phyloP scores from a whole-genome alignment of 371 early-diverging fungal genomes.

The Smittium culicis region DNA sequence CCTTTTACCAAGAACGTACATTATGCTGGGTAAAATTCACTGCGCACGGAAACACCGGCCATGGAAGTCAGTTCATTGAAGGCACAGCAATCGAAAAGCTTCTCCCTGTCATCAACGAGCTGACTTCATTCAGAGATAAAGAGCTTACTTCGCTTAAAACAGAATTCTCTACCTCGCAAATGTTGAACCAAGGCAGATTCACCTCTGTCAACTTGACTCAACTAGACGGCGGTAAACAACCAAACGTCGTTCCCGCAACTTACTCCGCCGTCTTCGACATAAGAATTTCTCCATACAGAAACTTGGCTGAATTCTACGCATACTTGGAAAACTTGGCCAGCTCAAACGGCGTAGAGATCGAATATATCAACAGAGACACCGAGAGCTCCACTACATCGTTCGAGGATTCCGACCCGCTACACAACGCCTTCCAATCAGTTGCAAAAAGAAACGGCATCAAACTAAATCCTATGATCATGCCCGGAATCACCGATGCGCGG shows the following conservation, averaged over 20 bases:
- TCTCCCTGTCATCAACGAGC: slow-evolving; percentile 37
- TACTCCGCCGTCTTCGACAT: slow-evolving; percentile 50
- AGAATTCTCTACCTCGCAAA: slow-evolving; percentile 7
- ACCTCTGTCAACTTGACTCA: slow-evolving; percentile 60
- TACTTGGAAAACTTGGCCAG: slow-evolving; percentile 39
- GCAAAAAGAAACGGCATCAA: neutral
- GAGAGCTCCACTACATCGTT: slow-evolving; percentile 36
- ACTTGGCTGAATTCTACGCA: slow-evolving; percentile 38
- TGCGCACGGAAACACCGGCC: slow-evolving; percentile 48
- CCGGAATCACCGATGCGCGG: slow-evolving; percentile 60
- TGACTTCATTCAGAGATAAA: slow-evolving; percentile 44
- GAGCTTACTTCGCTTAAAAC: slow-evolving; percentile 17
- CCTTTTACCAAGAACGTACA: slow-evolving; percentile 63
- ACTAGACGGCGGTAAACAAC: slow-evolving; percentile 40
- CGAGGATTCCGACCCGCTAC: slow-evolving; percentile 40
- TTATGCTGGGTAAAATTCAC: slow-evolving; percentile 43
- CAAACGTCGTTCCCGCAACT: slow-evolving; percentile 51
- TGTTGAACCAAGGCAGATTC: slow-evolving; percentile 48
- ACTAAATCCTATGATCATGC: slow-evolving; percentile 51
- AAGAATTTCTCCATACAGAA: slow-evolving; percentile 45
- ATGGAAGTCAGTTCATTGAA: slow-evolving; percentile 58
- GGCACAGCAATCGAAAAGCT: slow-evolving; percentile 51
- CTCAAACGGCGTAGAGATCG: slow-evolving; percentile 33
- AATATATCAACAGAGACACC: slow-evolving; percentile 40
- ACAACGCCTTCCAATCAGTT: neutral